Evolutionary conservation across 2,329 filamentous ascomycete genomes (phyloP), one percentile per base, ranked within the genome.

Genomic region (Penicillium griseofulvum): DNA sequence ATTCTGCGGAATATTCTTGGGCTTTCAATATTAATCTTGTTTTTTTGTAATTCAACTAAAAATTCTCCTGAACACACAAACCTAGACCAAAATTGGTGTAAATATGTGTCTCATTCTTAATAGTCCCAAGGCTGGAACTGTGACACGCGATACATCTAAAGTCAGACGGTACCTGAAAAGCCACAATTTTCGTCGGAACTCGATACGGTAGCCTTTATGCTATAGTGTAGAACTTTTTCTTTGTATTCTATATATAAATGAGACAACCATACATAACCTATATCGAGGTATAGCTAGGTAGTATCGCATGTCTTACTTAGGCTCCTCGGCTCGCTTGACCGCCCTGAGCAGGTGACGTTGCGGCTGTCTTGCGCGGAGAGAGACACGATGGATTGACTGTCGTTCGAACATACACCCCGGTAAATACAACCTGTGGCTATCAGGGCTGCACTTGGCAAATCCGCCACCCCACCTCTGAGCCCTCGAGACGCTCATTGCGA

Each of bases 311-410:
- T 65, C 58, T 63, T 55, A 60, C 19, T 28, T 34, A 46, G 41
- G 50, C 49, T 37, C 47, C 51, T 63, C 60, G 58, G 63, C 41
- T 62, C 45, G 42, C 45, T 49, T 65, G 62, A 66, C 61, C 65
- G 65, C 68, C 67, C 64, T 60, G 49, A 48, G 65, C 64, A 62
- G 65, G 69, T 72, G 70, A 72, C 67, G 69, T 68, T 73, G 67
- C 65, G 65, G 64, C 58, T 64, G 52, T 52, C 42, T 49, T 48
- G 61, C 60, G 61, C 62, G 61, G 60, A 65, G 63, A 64, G 61
- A 64, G 60, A 64, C 48, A 56, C 49, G 59, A 61, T 58, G 29
- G 33, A 55, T 56, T 58, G 53, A 49, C 37, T 44, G 41, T 51
- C 49, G 34, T 51, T 60, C 34, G 46, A 63, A 63, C 45, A 46